Base-by-base conservation (phyloP, 371 early-diverging fungal genomes). In the Rhizopus arrhizus region DNA sequence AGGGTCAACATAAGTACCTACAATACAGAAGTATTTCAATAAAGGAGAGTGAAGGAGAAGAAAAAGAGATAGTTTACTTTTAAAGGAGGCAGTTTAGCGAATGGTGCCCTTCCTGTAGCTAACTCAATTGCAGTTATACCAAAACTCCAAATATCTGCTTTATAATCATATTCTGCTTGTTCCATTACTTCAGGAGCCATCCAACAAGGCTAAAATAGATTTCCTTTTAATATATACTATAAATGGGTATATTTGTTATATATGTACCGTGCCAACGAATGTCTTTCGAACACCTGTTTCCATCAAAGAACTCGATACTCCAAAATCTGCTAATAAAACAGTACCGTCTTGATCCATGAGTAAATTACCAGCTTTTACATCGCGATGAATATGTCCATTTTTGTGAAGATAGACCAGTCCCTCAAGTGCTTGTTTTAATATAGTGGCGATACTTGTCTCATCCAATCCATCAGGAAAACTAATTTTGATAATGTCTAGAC, bases 141-240 rank as follows among this genome's bases (percentile, higher is more conserved):
- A 76, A 95, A 90, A 52, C 88, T 87, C 92, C 94, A 95, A 47
- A 92, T 91, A 68, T 95, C 95, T 2, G 93, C 95, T 69, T 91
- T 90, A 66, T 84, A 87, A 65, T 91, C 88, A 72, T 95, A 94
- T 7, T 87, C 89, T 7, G 85, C 81, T 36, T 69, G 83, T 55
- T 83, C 80, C 83, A 86, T 83, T 4, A 88, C 85, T 55, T 85
- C 90, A 10, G 90, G 90, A 11, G 92, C 93, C 91, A 94, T 94
- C 91, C 91, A 91, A 61, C 91, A 91, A 4, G 91, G 92, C 63
- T 70, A 57, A 31, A 22, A 22, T 22, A 22, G 22, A 22, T 22
- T 22, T 22, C 22, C 22, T 22, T 22, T 22, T 22, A 22, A 22
- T 22, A 22, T 22, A 22, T 22, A 2, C 22, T 11, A 22, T 34